Conservation (phyloP, 495 filamentous ascomycete species). For the Xylaria flabelliformis region DNA sequence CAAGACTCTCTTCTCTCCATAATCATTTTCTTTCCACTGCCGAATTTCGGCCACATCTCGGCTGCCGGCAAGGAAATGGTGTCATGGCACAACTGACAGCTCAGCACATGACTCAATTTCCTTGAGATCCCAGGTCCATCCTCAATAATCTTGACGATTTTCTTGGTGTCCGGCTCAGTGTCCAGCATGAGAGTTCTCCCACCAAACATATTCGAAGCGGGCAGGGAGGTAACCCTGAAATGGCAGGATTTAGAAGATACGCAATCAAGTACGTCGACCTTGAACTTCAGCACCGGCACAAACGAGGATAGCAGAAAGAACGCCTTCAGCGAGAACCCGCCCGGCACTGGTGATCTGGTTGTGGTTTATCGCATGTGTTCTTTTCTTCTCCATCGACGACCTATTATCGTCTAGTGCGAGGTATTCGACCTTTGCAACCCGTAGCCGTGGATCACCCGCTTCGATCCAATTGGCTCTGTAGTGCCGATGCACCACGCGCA, state of each 20-base stretch:
- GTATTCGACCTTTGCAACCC: constrained; percentile 34
- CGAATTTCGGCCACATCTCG: constrained; percentile 16
- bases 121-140: constrained; percentile 4
- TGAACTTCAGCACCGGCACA: not conserved
- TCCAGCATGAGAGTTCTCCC: not conserved
- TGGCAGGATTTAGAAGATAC: constrained; percentile 1
- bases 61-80: constrained; percentile 19
- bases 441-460: constrained; percentile 36
- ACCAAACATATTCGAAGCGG: not conserved
- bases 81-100: constrained; percentile 25
- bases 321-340: not conserved
- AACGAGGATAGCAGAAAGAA: constrained; percentile 11
- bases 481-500: constrained; percentile 30
- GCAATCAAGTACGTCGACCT: not conserved
- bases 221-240: constrained; percentile 14
- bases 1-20: not conserved
- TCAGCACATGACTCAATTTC: constrained; percentile 24
- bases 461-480: constrained; percentile 34
- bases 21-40: not conserved
- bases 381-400: constrained; percentile 10
- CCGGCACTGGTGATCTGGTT: not conserved
- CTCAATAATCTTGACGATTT: not conserved
- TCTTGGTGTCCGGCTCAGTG: not conserved
- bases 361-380: not conserved
- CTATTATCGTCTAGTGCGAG: constrained; percentile 24